phyloP scores from a whole-genome alignment of 2,329 filamentous ascomycete genomes.

The Elsinoe necatrix region DNA sequence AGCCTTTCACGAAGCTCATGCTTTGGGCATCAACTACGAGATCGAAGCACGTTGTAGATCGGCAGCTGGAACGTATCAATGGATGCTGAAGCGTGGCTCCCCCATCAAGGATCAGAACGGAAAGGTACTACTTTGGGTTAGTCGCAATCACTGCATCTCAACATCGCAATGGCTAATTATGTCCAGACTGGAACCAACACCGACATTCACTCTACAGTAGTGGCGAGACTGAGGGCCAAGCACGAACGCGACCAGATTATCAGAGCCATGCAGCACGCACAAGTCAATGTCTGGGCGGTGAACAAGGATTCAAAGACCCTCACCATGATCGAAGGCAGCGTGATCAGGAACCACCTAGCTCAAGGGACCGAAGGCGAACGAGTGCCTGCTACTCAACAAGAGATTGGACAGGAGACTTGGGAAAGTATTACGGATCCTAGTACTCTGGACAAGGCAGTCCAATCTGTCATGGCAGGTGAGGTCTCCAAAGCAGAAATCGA shows the following conservation, averaged over 20 bases:
- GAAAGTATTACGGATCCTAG: not conserved
- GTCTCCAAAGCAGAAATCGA: conserved; percentile 1
- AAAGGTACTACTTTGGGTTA: conserved; percentile 13
- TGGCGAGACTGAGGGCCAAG: conserved; percentile 3
- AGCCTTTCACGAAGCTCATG: conserved; percentile 9
- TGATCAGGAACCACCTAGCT: not conserved
- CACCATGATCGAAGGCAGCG: conserved; percentile 11
- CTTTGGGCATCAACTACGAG: conserved; percentile 5
- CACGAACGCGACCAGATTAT: conserved; percentile 13
- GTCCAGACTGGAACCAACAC: conserved; percentile 13
- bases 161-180: not conserved
- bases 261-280: conserved; percentile 11
- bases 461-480: not conserved
- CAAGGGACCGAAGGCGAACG: not conserved
- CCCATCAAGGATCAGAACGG: conserved; percentile 13
- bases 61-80: not conserved
- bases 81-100: conserved; percentile 13
- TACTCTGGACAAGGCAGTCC: conserved; percentile 1
- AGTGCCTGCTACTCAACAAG: not conserved
- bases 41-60: conserved; percentile 8
- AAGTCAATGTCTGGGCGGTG: conserved; percentile 15
- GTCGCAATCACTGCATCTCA: not conserved
- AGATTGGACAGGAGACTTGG: conserved; percentile 1
- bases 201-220: conserved; percentile 11
- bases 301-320: conserved; percentile 1